Conservation (phyloP, 2,329 filamentous ascomycete genomes). For the Penicillium sp. region DNA sequence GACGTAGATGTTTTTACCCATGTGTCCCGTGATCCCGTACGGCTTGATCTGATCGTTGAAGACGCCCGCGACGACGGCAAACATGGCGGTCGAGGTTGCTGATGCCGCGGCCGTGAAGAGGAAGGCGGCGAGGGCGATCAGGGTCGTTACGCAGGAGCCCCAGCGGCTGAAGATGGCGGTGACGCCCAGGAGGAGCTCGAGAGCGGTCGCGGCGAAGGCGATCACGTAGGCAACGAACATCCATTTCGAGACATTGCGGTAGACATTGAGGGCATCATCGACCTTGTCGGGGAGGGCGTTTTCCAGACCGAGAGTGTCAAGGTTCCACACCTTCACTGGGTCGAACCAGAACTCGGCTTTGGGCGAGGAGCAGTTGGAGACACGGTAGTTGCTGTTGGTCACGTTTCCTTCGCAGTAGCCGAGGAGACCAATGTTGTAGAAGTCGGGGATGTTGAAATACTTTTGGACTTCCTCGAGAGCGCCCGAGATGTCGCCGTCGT, state of each 20-base stretch:
- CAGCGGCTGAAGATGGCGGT: slow-evolving; percentile 82
- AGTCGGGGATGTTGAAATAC: slow-evolving; percentile 68
- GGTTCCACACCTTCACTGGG: slow-evolving; percentile 67
- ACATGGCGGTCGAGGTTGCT: slow-evolving; percentile 74
- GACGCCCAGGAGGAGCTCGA: slow-evolving; percentile 78
- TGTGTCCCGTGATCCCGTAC: slow-evolving; percentile 70
- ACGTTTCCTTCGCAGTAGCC: slow-evolving; percentile 76
- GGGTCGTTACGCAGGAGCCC: slow-evolving; percentile 80
- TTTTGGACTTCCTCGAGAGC: slow-evolving; percentile 44
- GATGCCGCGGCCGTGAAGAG: slow-evolving; percentile 69
- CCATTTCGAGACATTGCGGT: slow-evolving; percentile 77
- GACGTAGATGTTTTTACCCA: slow-evolving; percentile 73
- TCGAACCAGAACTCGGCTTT: slow-evolving; percentile 78
- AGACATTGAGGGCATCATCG: slow-evolving; percentile 70
- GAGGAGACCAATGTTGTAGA: slow-evolving; percentile 84
- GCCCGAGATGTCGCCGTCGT: slow-evolving; percentile 44
- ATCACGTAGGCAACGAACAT: slow-evolving; percentile 82
- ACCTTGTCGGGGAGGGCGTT: slow-evolving; percentile 71
- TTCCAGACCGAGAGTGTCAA: slow-evolving; percentile 62
- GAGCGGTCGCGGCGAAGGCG: slow-evolving; percentile 69
- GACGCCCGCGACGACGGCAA: slow-evolving; percentile 69
- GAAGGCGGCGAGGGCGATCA: slow-evolving; percentile 66
- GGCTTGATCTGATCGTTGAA: slow-evolving; percentile 69
- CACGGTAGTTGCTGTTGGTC: slow-evolving; percentile 57
- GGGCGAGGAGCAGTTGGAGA: slow-evolving; percentile 69